Conservation (phyloP, 2,329 filamentous ascomycete species). For the Simplicillium sp. region DNA sequence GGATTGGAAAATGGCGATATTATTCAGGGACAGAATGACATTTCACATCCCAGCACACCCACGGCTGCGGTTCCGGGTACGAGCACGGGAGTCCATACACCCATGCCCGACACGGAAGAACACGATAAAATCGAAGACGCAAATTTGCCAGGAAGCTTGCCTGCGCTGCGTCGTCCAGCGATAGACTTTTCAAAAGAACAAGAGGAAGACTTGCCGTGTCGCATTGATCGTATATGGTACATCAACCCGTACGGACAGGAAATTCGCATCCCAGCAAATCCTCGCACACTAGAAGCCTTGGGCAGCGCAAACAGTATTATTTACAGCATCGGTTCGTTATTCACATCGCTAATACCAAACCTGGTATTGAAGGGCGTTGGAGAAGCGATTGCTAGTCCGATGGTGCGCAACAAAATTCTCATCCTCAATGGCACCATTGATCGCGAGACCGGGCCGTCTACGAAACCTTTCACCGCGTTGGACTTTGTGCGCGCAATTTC, state of each 20-base stretch:
- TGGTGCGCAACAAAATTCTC: slow-evolving; percentile 61
- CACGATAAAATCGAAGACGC: slow-evolving; percentile 68
- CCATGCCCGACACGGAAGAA: slow-evolving; percentile 38
- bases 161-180: slow-evolving; percentile 69
- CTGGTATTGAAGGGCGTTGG: slow-evolving; percentile 69
- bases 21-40: slow-evolving; percentile 88
- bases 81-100: slow-evolving; percentile 16
- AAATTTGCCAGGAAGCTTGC: slow-evolving; percentile 71
- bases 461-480: slow-evolving; percentile 55
- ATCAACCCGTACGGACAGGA: slow-evolving; percentile 99
- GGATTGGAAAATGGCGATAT: slow-evolving; percentile 65
- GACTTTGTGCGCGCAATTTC: slow-evolving; percentile 80
- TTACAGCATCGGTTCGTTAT: slow-evolving; percentile 90
- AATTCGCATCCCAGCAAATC: slow-evolving; percentile 76
- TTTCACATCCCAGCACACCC: slow-evolving; percentile 70
- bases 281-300: slow-evolving; percentile 65
- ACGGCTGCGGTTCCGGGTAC: slow-evolving; percentile 31
- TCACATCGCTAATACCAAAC: slow-evolving; percentile 79
- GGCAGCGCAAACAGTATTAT: slow-evolving; percentile 58
- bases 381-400: slow-evolving; percentile 35
- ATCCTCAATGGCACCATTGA: slow-evolving; percentile 79
- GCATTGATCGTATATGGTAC: slow-evolving; percentile 84
- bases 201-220: slow-evolving; percentile 65
- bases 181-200: slow-evolving; percentile 71
- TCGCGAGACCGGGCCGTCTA: slow-evolving; percentile 71